phyloP scores from a whole-genome alignment of 495 filamentous ascomycete genomes.

The Hypoxylon subgilvum region DNA sequence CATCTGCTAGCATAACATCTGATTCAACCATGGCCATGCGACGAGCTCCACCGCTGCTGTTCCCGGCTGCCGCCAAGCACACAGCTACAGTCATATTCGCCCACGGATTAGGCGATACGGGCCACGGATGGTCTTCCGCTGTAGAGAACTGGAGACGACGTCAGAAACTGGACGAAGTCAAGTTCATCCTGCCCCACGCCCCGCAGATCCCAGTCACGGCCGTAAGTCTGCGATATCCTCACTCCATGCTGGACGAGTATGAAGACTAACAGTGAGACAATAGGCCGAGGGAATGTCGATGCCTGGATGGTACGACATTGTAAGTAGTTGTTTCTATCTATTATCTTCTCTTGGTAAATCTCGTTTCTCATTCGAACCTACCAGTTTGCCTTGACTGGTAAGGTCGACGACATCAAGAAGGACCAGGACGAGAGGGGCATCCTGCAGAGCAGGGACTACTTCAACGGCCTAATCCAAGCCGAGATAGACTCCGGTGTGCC shows the following conservation, averaged over 20 bases:
- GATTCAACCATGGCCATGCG: slow-evolving; percentile 41
- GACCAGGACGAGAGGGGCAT: slow-evolving; percentile 83
- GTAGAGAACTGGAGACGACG: slow-evolving; percentile 90
- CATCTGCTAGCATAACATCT: slow-evolving; percentile 11
- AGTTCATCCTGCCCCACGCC: slow-evolving; percentile 95
- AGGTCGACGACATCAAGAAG: slow-evolving; percentile 34
- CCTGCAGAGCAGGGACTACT: slow-evolving; percentile 70
- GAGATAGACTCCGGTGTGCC: slow-evolving; percentile 85
- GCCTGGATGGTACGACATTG: slow-evolving; percentile 94
- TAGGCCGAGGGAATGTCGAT: slow-evolving; percentile 82
- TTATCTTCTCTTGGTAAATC: background rate
- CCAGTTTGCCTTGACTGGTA: slow-evolving; percentile 38
- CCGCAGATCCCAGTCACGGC: slow-evolving; percentile 85
- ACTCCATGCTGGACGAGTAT: background rate
- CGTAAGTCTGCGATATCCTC: slow-evolving; percentile 55
- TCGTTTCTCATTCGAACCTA: slow-evolving; percentile 7
- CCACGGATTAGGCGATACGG: slow-evolving; percentile 87
- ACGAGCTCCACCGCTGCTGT: slow-evolving; percentile 60
- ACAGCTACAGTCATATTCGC: slow-evolving; percentile 94
- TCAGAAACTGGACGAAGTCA: slow-evolving; percentile 83
- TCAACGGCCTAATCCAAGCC: slow-evolving; percentile 80
- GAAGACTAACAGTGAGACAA: slow-evolving; percentile 11
- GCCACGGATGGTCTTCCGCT: slow-evolving; percentile 75
- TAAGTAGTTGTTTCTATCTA: slow-evolving; percentile 54
- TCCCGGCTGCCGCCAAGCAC: slow-evolving; percentile 87